Conservation (phyloP, 495 filamentous ascomycete species). For the Achaetomiella virescens region DNA sequence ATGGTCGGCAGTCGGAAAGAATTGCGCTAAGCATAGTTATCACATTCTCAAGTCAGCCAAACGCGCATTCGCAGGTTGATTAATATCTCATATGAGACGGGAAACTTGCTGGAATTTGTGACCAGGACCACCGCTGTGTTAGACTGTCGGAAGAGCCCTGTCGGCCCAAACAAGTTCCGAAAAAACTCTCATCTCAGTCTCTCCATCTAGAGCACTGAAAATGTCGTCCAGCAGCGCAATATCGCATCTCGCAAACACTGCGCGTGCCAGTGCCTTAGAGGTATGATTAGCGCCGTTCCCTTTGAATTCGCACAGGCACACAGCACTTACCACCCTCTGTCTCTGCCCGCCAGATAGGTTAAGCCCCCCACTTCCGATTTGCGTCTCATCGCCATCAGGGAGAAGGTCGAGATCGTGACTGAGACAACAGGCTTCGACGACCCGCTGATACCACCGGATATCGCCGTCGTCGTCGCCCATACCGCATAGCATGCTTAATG, state of each 20-base stretch:
- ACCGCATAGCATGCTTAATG: conserved; percentile 44
- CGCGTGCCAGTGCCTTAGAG: conserved; percentile 31
- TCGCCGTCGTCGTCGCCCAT: conserved; percentile 34
- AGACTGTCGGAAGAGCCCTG: conserved; percentile 32
- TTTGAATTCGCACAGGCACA: neutral
- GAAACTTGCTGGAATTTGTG: conserved; percentile 28
- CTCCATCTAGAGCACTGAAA: conserved; percentile 33
- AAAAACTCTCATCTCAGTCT: conserved; percentile 36
- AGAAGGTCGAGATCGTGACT: conserved; percentile 48
- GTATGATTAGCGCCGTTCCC: neutral
- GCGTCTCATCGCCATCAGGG: conserved; percentile 49
- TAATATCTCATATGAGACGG: no score
- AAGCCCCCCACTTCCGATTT: conserved; percentile 55
- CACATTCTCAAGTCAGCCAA: neutral
- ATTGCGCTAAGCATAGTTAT: conserved; percentile 6
- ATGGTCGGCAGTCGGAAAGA: conserved; percentile 17
- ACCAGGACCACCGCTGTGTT: conserved; percentile 38
- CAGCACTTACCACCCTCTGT: conserved; percentile 40
- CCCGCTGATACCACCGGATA: conserved; percentile 49
- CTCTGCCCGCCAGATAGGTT: conserved; percentile 59
- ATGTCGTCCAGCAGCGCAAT: conserved; percentile 35
- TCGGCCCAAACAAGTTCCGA: conserved; percentile 32
- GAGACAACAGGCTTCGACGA: conserved; percentile 52
- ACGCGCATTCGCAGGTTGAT: no score
- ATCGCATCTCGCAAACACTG: conserved; percentile 27